These are phyloP conservation scores for Candida schatavii DNA, from an alignment of 805 yeast species.

Conservation along the genomic window DNA sequence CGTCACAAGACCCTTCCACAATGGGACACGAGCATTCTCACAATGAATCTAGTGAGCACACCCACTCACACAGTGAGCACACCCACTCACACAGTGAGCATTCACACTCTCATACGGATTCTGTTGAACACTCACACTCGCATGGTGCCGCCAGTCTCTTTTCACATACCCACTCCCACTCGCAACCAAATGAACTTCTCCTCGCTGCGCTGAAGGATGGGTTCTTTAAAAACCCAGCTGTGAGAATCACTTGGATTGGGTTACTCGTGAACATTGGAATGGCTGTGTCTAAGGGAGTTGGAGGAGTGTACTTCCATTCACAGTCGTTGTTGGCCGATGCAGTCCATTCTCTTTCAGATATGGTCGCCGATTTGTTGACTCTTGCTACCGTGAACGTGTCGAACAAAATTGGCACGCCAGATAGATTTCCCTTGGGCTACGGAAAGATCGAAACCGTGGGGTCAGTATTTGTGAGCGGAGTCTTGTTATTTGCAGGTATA, in stretches of 20 bases:
- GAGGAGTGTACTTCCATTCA: constrained; percentile 91
- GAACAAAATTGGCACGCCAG: constrained; percentile 51
- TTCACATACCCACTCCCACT: constrained; percentile 43
- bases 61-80: not conserved
- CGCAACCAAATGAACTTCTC: constrained; percentile 44
- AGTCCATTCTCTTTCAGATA: constrained; percentile 86
- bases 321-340: constrained; percentile 95
- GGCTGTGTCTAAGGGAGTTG: constrained; percentile 83
- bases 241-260: constrained; percentile 91
- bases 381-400: constrained; percentile 84
- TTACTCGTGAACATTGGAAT: constrained; percentile 77
- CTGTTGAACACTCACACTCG: constrained; percentile 7
- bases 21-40: too few species aligned
- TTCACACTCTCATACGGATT: constrained; percentile 10
- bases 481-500: constrained; percentile 81
- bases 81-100: not conserved
- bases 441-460: constrained; percentile 95
- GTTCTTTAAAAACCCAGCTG: constrained; percentile 67
- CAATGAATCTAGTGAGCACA: too few species aligned
- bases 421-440: constrained; percentile 77
- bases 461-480: constrained; percentile 80
- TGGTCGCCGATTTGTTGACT: constrained; percentile 86
- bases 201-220: constrained; percentile 23
- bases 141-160: constrained; percentile 17
- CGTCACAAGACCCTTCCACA: too few species aligned